Conservation (phyloP, 2,329 filamentous ascomycete genomes). For the Chaetomiaceae sp. region DNA sequence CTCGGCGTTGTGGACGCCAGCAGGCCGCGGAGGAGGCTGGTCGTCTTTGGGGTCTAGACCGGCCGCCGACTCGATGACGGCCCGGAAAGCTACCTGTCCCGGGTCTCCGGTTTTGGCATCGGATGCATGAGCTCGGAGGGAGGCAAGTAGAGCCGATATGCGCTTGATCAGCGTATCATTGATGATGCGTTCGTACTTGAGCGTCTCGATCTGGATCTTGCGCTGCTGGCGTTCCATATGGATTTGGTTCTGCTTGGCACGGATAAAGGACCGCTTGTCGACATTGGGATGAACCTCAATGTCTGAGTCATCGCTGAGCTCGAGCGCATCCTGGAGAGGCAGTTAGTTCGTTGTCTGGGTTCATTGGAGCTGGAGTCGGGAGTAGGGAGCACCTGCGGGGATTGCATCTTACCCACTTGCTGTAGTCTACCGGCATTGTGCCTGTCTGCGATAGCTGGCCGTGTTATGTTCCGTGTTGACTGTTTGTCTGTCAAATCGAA, state of each 20-base stretch:
- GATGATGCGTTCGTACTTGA: slow-evolving; percentile 88
- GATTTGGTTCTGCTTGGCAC: slow-evolving; percentile 96
- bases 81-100: slow-evolving; percentile 82
- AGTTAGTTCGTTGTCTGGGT: slow-evolving; percentile 14
- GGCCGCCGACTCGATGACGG: slow-evolving; percentile 76
- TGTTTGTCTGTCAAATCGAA: no score
- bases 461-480: no score
- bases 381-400: no score
- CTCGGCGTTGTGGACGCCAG: slow-evolving; percentile 71
- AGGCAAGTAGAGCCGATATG: slow-evolving; percentile 72
- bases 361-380: no score
- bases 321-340: slow-evolving; percentile 68
- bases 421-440: slow-evolving; percentile 51
- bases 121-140: slow-evolving; percentile 68
- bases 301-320: slow-evolving; percentile 97
- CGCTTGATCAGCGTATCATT: slow-evolving; percentile 86
- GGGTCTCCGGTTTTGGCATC: slow-evolving; percentile 62
- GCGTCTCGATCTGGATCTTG: slow-evolving; percentile 80
- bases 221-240: slow-evolving; percentile 85
- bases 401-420: slow-evolving; percentile 55
- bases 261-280: slow-evolving; percentile 97
- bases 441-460: not conserved
- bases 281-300: slow-evolving; percentile 98
- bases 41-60: slow-evolving; percentile 64
- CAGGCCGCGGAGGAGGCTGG: slow-evolving; percentile 68